These are phyloP conservation scores for Irpex sp. DNA, from an alignment of 1,284 basidiomycete genomes.

Conservation along the genomic window DNA sequence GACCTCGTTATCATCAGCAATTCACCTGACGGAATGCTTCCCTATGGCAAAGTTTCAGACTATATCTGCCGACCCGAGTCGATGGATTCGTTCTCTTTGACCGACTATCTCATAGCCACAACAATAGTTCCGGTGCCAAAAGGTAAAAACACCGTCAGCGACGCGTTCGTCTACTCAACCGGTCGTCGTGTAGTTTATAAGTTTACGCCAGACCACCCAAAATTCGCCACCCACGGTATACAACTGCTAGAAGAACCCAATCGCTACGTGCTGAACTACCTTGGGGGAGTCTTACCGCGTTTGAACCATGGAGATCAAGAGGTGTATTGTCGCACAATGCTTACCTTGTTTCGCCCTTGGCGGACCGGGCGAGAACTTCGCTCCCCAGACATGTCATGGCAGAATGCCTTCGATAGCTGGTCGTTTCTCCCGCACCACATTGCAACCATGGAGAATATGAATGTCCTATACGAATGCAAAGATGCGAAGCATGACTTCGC, in stretches of 20 bases:
- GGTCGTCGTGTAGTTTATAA: not conserved
- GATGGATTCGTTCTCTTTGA: not conserved
- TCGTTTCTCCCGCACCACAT: constrained; percentile 12
- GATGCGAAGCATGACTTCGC: constrained; percentile 32
- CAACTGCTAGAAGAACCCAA: not conserved
- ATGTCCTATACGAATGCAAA: constrained; percentile 29
- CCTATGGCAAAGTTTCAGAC: not conserved
- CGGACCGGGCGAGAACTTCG: constrained; percentile 25
- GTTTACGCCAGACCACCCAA: not conserved
- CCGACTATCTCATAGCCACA: not conserved
- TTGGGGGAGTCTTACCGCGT: constrained; percentile 27
- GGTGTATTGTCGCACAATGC: constrained; percentile 29
- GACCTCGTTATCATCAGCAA: not conserved
- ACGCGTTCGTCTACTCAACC: not conserved
- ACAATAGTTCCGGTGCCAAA: not conserved
- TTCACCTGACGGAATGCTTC: not conserved
- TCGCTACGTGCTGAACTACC: constrained; percentile 21
- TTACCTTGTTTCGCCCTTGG: constrained; percentile 31
- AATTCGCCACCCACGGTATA: not conserved
- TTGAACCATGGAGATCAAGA: constrained; percentile 28
- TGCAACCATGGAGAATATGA: constrained; percentile 26
- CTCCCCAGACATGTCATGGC: constrained; percentile 18
- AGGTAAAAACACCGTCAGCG: not conserved
- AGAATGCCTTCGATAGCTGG: constrained; percentile 17
- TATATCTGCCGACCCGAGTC: constrained; percentile 1